phyloP scores from a whole-genome alignment of 164 flowering plant species.

The Annona squamosa region DNA sequence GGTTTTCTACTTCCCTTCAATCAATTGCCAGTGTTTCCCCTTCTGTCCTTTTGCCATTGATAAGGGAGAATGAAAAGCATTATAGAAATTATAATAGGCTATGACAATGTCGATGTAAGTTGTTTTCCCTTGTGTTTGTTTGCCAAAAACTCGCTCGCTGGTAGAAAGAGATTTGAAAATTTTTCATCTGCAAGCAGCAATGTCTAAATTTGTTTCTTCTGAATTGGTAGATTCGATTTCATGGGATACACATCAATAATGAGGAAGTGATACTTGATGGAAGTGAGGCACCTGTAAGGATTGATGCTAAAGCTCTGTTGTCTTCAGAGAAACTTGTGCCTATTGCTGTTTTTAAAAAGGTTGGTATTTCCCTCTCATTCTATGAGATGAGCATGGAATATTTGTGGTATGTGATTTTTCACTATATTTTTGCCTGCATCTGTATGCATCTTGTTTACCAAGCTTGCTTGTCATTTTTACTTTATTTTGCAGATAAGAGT shows the following conservation, averaged over 20 bases:
- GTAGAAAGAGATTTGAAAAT: background rate
- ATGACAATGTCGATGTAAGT: too few relatives aligned
- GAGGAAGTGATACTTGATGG: slow-evolving; percentile 79
- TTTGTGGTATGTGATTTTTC: background rate
- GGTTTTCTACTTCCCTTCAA: too few relatives aligned
- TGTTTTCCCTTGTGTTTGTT: background rate
- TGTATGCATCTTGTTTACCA: background rate
- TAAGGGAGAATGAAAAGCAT: too few relatives aligned
- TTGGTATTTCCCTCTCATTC: slow-evolving; percentile 12
- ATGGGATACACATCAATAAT: slow-evolving; percentile 66
- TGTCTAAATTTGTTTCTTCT: background rate
- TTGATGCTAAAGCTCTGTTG: slow-evolving; percentile 62
- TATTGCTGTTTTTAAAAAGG: slow-evolving; percentile 75
- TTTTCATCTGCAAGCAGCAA: background rate
- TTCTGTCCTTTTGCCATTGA: too few relatives aligned
- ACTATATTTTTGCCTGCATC: background rate
- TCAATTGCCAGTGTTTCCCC: too few relatives aligned
- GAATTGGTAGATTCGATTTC: slow-evolving; percentile 59
- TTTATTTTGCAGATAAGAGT: slow-evolving; percentile 53
- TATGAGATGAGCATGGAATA: too few relatives aligned
- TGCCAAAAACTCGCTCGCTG: background rate
- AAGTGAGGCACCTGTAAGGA: slow-evolving; percentile 83
- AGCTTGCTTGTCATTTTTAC: background rate
- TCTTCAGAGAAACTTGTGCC: slow-evolving; percentile 81
- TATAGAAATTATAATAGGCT: too few relatives aligned